Evolutionary conservation across 805 yeast species (phyloP), one percentile per base, ranked within the genome.

Genomic region (Jamesozyma spencerorum): DNA sequence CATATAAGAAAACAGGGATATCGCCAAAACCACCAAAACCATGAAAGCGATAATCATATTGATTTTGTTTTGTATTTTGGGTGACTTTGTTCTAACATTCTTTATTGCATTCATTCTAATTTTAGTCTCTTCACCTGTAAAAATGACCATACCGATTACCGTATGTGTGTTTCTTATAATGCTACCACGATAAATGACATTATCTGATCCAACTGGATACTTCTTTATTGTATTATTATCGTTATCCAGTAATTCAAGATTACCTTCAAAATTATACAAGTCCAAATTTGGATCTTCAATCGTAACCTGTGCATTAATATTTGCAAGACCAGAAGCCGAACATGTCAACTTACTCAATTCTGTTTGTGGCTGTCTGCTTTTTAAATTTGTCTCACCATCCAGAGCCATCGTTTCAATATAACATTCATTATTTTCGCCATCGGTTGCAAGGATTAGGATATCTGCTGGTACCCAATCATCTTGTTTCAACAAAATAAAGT

Each of bases 381-480:
- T 92, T 45, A 92, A 68, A 56, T 87, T 90, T 0, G 97, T 92
- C 61, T 92, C 98, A 38, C 99, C 99, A 62, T 92, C 98, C 37
- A 92, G 69, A 1, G 95, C 98, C 90, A 90, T 87, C 1, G 99
- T 92, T 60, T 92, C 99, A 15, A 88, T 78, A 48, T 76, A 85
- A 42, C 79, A 74, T 31, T 81, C 87, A 46, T 72, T 73, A 30
- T 77, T 75, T 30, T 62, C 60, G 3, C 78, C 79, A 38, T 73
- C 73, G 2, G 86, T 76, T 1, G 88, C 73, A 32, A 92, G 55
- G 2, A 92, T 51, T 2, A 92, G 57, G 2, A 92, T 55, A 64
- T 92, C 99, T 0, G 97, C 96, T 0, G 99, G 98, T 5, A 90
- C 73, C 83, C 95, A 84, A 45, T 92, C 97, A 62, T 87, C 85